Evolutionary conservation across 768 basidiomycete species (phyloP).

Genomic region (Trichaptum fuscoviolaceum): DNA sequence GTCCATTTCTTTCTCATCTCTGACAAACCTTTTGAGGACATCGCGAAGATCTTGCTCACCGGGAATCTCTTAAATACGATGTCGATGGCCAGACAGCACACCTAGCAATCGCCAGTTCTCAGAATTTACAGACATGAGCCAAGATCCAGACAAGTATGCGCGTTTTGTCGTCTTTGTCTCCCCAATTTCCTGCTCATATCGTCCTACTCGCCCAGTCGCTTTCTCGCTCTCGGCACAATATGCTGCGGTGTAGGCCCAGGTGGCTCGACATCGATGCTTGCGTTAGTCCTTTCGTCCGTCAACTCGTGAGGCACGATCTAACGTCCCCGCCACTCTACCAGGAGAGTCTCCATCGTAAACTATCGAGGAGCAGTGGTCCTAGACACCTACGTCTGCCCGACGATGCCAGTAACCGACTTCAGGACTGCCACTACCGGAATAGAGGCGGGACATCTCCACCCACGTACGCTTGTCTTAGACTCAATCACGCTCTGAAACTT

Average conservation of each 20-base stretch:
- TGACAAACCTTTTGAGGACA: neutral
- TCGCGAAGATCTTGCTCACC: neutral
- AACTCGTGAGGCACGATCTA: neutral
- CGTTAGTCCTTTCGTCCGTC: conserved; percentile 41
- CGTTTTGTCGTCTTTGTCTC: neutral
- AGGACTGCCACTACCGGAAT: conserved; percentile 62
- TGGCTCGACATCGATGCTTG: conserved; percentile 77
- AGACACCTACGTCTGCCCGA: conserved; percentile 64
- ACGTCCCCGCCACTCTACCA: conserved; percentile 15
- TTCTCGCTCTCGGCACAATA: conserved; percentile 11
- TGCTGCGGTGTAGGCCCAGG: conserved; percentile 66
- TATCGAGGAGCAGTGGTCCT: conserved; percentile 49
- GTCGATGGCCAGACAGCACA: neutral
- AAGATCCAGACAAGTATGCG: neutral
- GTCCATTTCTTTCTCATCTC: neutral
- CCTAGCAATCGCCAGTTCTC: neutral
- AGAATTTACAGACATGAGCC: neutral
- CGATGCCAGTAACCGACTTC: conserved; percentile 65
- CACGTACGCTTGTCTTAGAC: conserved; percentile 17
- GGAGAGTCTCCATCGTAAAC: conserved; percentile 36
- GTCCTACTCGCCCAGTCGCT: neutral
- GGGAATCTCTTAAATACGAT: neutral
- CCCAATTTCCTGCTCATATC: neutral
- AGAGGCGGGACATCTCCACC: conserved; percentile 33
- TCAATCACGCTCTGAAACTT: conserved; percentile 3